These are phyloP conservation scores for Fraxinus baroniana DNA, from an alignment of 305 asterid species.

Conservation along the genomic window DNA sequence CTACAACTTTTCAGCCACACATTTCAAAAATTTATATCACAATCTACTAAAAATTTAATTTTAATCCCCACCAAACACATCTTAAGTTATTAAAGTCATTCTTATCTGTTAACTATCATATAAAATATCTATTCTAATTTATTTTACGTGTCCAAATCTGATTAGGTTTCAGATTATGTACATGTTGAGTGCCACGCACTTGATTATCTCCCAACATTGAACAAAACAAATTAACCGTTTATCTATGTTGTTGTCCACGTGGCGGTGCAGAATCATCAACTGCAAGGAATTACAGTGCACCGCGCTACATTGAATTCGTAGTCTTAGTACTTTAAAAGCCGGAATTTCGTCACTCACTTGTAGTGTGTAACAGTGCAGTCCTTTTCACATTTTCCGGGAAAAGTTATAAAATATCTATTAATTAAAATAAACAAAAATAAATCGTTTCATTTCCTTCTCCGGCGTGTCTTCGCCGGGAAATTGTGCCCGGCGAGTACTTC, in stretches of 20 bases:
- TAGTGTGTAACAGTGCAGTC: conserved; percentile 23
- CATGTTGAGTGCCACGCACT: neutral
- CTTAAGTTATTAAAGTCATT: neutral
- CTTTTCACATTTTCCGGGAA: conserved; percentile 20
- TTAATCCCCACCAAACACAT: no score
- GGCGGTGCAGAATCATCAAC: neutral
- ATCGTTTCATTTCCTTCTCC: conserved; percentile 24
- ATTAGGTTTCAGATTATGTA: neutral
- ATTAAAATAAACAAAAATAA: neutral
- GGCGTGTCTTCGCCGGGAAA: conserved; percentile 27
- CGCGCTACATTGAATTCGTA: conserved; percentile 31
- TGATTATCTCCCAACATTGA: neutral
- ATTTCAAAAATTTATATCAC: no score
- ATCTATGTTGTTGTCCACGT: neutral
- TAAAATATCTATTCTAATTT: neutral
- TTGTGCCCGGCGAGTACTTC: conserved; percentile 19
- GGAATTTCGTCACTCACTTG: conserved; percentile 19
- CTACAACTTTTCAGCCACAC: no score
- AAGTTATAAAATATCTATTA: conserved; percentile 6
- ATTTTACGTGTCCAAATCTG: neutral
- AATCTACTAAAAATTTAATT: no score
- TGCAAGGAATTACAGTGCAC: conserved; percentile 20
- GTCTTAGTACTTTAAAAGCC: conserved; percentile 34
- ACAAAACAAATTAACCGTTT: neutral
- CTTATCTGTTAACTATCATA: neutral